phyloP scores from a whole-genome alignment of 306 rosid species.

The Senna siamea region DNA sequence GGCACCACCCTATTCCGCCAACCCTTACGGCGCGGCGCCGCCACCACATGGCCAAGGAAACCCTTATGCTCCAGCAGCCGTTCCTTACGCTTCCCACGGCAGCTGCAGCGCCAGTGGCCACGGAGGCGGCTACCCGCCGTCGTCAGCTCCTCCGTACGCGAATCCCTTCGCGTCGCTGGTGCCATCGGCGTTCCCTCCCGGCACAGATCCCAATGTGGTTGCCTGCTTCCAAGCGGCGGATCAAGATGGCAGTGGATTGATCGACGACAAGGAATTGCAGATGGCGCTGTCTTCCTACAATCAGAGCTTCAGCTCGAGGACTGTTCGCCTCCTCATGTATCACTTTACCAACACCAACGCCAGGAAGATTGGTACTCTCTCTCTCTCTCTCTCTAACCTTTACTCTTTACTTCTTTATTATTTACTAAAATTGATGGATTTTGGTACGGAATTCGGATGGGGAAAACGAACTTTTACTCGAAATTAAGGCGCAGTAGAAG shows the following conservation, averaged over 20 bases:
- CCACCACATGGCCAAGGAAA: conserved; percentile 5
- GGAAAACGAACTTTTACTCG: neutral
- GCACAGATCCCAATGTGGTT: conserved; percentile 78
- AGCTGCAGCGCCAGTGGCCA: neutral
- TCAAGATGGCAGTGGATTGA: conserved; percentile 89
- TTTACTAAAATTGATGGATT: neutral
- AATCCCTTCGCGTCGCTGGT: conserved; percentile 71
- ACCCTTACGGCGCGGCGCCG: conserved; percentile 1
- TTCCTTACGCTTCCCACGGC: conserved; percentile 24
- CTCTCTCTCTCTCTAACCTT: neutral
- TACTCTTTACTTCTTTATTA: neutral
- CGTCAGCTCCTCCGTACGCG: conserved; percentile 41
- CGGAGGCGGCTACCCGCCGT: conserved; percentile 49
- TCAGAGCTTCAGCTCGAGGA: conserved; percentile 86
- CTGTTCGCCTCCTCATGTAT: conserved; percentile 94
- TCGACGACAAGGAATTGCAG: conserved; percentile 95
- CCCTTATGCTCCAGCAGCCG: conserved; percentile 10
- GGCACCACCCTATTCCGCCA: conserved; percentile 3
- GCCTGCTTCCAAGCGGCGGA: conserved; percentile 92
- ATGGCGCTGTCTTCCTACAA: conserved; percentile 86
- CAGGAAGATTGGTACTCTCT: conserved; percentile 72
- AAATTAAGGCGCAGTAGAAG: neutral
- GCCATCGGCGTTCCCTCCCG: conserved; percentile 91
- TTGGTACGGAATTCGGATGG: neutral
- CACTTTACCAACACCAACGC: conserved; percentile 81